phyloP scores from a whole-genome alignment of 2,329 filamentous ascomycete species.

The Amauroascus niger region DNA sequence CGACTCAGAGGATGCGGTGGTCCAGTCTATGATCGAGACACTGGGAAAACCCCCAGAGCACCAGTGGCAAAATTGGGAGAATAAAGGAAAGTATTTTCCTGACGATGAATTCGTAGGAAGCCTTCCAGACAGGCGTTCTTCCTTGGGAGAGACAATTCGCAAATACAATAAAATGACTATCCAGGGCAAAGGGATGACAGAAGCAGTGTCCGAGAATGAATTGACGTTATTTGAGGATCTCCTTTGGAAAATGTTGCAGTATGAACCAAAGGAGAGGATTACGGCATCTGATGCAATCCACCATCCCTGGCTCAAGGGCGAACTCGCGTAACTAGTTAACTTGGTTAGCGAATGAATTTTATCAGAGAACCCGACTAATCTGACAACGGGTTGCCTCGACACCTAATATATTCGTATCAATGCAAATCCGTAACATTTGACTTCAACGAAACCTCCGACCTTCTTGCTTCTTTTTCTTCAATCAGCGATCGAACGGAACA shows the following conservation, averaged over 20 bases:
- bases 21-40: neutral
- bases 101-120: neutral
- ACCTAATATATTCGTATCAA: too few relatives aligned
- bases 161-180: neutral
- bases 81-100: neutral
- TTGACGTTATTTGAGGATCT: neutral
- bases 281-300: neutral
- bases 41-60: neutral
- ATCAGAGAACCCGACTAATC: neutral
- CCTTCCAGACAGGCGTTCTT: neutral
- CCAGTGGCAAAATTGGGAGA: neutral
- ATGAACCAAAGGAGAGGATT: slow-evolving; percentile 1
- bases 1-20: neutral
- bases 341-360: neutral
- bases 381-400: neutral
- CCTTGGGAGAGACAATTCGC: neutral
- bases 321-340: neutral
- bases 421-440: too few relatives aligned
- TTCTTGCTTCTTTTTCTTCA: too few relatives aligned
- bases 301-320: neutral
- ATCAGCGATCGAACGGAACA: too few relatives aligned
- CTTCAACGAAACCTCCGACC: too few relatives aligned
- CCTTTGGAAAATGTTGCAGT: neutral
- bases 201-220: neutral
- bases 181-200: neutral